Evolutionary conservation across 495 filamentous ascomycete genomes (phyloP).

Genomic region (Penicillium herquei): DNA sequence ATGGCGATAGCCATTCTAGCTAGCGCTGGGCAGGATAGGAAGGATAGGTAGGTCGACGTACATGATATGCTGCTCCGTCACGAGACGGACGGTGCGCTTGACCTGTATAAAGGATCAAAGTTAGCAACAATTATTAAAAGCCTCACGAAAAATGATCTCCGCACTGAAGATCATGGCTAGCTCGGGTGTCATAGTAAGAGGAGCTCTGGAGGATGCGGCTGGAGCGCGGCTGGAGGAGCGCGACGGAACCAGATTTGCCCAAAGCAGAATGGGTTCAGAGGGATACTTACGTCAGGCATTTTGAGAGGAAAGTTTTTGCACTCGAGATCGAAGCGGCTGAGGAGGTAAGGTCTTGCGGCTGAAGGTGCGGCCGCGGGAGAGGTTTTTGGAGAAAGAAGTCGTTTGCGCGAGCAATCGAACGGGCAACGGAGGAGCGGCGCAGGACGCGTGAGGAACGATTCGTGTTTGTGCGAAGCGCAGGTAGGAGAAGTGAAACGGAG

Average conservation of each 20-base stretch:
- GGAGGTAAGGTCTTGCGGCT: no score
- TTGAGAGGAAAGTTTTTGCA: conserved; percentile 5
- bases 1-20: conserved; percentile 1
- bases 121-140: not conserved
- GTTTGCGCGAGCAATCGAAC: not conserved
- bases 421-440: not conserved
- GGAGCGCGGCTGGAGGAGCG: not conserved
- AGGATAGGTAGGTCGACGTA: conserved; percentile 48
- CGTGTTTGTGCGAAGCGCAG: no score
- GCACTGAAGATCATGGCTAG: not conserved
- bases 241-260: not conserved
- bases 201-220: not conserved
- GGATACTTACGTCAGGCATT: conserved; percentile 48
- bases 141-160: no score
- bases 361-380: not conserved
- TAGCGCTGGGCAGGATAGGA: not conserved
- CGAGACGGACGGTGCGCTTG: conserved; percentile 84
- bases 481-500: not conserved
- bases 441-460: not conserved
- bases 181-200: not conserved
- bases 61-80: conserved; percentile 88
- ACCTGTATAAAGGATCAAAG: conserved; percentile 46
- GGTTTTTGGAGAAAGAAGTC: not conserved
- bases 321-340: not conserved
- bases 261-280: not conserved